These are phyloP conservation scores for Puya raimondii DNA, from an alignment of 176 grass and related monocot genomes.

Conservation along the genomic window DNA sequence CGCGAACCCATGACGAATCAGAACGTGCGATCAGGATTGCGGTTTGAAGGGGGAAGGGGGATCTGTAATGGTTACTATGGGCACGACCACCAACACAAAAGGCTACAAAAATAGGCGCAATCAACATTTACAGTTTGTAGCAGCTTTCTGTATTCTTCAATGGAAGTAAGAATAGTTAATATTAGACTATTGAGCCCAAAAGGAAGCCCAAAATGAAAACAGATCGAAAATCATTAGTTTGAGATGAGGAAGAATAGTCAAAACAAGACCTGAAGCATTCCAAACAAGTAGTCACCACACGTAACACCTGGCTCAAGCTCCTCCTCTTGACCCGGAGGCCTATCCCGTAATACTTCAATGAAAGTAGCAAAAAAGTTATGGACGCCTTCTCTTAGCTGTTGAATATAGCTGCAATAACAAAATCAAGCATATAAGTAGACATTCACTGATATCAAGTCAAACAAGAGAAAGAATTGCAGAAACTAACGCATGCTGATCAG, in stretches of 20 bases:
- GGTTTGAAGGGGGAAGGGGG: too few relatives aligned
- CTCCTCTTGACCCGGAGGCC: constrained; percentile 92
- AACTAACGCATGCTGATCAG: constrained; percentile 95
- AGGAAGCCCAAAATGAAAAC: not conserved
- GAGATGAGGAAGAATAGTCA: not conserved
- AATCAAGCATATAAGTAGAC: constrained; percentile 8
- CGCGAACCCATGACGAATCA: too few relatives aligned
- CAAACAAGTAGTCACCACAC: constrained; percentile 98
- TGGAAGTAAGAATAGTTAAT: not conserved
- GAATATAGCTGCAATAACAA: constrained; percentile 75
- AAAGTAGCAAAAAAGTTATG: constrained; percentile 99
- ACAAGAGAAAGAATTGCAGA: constrained; percentile 8
- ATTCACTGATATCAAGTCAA: constrained; percentile 3
- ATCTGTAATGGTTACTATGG: too few relatives aligned
- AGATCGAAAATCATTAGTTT: not conserved
- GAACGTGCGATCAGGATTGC: too few relatives aligned
- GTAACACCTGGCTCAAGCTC: constrained; percentile 99
- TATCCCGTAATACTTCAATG: constrained; percentile 88
- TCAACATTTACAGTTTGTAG: not conserved
- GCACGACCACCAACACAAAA: too few relatives aligned
- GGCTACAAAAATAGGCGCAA: not conserved
- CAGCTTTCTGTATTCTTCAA: not conserved
- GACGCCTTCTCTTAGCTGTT: constrained; percentile 96
- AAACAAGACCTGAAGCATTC: constrained; percentile 81
- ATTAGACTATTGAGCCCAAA: not conserved